Conservation (phyloP, 257 asterid species). For the Petrea volubilis region DNA sequence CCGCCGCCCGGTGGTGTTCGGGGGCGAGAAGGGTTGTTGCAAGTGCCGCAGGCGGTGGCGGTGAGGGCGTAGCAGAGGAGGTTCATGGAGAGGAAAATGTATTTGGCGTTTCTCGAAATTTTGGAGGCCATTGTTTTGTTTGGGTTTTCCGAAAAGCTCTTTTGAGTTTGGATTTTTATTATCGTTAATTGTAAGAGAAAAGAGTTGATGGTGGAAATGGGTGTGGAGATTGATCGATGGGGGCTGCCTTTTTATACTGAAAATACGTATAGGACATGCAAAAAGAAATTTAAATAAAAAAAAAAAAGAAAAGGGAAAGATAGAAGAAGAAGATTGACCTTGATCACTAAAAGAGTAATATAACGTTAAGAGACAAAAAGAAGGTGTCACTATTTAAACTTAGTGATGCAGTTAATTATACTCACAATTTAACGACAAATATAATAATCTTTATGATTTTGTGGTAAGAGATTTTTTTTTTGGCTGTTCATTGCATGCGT, state of each 20-base stretch:
- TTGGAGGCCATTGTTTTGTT: slow-evolving; percentile 11
- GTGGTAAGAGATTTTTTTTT: too few relatives aligned
- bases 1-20: not conserved
- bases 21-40: not conserved
- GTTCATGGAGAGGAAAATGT: slow-evolving; percentile 18
- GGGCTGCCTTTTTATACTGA: slow-evolving; percentile 12
- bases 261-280: not conserved
- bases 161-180: not conserved
- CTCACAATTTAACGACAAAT: too few relatives aligned
- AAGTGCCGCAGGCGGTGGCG: slow-evolving; percentile 7
- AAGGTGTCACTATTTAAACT: too few relatives aligned
- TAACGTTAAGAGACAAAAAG: too few relatives aligned
- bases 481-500: too few relatives aligned
- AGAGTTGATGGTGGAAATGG: not conserved
- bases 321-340: not conserved
- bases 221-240: not conserved
- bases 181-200: not conserved
- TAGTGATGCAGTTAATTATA: too few relatives aligned
- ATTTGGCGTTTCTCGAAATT: not conserved
- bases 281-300: not conserved
- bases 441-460: too few relatives aligned
- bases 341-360: too few relatives aligned
- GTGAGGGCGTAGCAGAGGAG: slow-evolving; percentile 18
- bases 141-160: not conserved
- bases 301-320: not conserved